These are phyloP conservation scores for Strigomonas culicis DNA, from an alignment of 208 protist species.

Conservation along the genomic window DNA sequence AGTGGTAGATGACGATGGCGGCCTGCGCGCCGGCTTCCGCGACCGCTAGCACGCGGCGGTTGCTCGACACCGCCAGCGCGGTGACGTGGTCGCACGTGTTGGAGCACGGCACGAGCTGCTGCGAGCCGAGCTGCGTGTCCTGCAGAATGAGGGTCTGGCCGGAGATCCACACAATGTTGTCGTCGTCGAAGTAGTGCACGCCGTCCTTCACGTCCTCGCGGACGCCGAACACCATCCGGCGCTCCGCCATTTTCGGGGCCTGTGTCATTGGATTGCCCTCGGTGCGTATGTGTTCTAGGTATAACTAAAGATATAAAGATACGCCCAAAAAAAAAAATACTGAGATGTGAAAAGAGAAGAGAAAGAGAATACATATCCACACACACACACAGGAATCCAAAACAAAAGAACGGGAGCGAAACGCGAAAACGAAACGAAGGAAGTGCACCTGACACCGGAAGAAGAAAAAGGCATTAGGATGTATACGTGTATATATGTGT, in stretches of 20 bases:
- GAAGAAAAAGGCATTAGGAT: not conserved
- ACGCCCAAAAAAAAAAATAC: constrained; percentile 13
- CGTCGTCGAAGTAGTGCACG: constrained; percentile 93
- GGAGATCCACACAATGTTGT: constrained; percentile 90
- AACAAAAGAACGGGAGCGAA: no score
- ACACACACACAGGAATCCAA: not conserved
- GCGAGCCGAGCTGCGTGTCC: constrained; percentile 88
- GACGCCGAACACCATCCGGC: constrained; percentile 92
- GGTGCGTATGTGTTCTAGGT: not conserved
- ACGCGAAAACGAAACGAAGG: no score
- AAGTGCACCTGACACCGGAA: no score
- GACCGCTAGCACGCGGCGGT: constrained; percentile 92
- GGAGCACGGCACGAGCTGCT: constrained; percentile 88
- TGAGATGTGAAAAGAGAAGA: constrained; percentile 1
- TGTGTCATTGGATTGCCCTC: constrained; percentile 56
- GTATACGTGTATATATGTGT: no score
- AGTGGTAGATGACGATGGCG: constrained; percentile 89
- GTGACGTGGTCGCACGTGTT: constrained; percentile 88
- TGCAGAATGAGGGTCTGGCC: constrained; percentile 91
- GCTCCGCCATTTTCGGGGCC: constrained; percentile 73
- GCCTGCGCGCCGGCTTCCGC: constrained; percentile 87
- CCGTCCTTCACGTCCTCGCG: constrained; percentile 91
- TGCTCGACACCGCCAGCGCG: constrained; percentile 85
- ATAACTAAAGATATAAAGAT: constrained; percentile 14
- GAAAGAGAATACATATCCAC: not conserved